These are phyloP conservation scores for Mycena metata DNA, from an alignment of 768 basidiomycete species.

Conservation along the genomic window DNA sequence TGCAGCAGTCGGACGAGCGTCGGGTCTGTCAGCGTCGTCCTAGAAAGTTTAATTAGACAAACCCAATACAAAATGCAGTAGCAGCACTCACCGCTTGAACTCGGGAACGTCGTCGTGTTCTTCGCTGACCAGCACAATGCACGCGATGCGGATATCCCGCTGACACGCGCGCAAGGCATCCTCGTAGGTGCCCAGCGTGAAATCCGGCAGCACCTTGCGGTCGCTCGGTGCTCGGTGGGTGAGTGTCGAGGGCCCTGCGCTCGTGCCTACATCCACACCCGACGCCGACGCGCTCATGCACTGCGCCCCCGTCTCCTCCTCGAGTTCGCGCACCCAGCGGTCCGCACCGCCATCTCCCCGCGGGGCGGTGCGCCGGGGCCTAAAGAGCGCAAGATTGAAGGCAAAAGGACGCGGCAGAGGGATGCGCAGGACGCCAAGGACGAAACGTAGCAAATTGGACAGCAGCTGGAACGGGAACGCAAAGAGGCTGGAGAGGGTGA, in stretches of 20 bases:
- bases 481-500: conserved; percentile 56
- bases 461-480: conserved; percentile 73
- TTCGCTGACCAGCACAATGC: conserved; percentile 85
- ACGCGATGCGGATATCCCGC: conserved; percentile 79
- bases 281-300: conserved; percentile 58
- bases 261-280: conserved; percentile 52
- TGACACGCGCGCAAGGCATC: conserved; percentile 79
- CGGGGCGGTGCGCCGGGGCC: conserved; percentile 51
- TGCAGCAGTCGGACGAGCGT: conserved; percentile 76
- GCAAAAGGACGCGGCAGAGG: conserved; percentile 69
- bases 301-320: conserved; percentile 87
- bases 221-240: conserved; percentile 52
- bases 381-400: conserved; percentile 65
- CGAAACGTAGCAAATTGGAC: conserved; percentile 70
- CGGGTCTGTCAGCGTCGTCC: conserved; percentile 82
- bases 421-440: conserved; percentile 76
- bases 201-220: conserved; percentile 78
- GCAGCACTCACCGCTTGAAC: conserved; percentile 79
- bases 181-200: conserved; percentile 86
- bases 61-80: not conserved
- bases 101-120: conserved; percentile 92
- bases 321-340: conserved; percentile 83
- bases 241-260: conserved; percentile 59
- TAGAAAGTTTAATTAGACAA: conserved; percentile 44
- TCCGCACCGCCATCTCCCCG: conserved; percentile 70